phyloP scores from a whole-genome alignment of 306 rosid genomes.

The Hippophae rhamnoides region DNA sequence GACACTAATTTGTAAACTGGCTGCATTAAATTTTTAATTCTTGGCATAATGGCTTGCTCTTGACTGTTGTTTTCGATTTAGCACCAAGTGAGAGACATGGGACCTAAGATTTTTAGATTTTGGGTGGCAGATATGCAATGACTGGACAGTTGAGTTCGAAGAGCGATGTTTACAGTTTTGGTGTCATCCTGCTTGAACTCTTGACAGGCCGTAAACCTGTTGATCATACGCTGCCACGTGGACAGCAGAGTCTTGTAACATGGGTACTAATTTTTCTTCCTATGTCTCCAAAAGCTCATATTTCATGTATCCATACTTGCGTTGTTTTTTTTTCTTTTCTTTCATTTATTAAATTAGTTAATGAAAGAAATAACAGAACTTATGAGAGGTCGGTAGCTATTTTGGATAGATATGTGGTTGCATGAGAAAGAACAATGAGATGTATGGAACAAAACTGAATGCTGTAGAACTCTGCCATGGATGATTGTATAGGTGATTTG shows the following conservation, averaged over 20 bases:
- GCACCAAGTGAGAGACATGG: neutral
- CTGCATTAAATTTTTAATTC: no score
- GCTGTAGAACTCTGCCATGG: no score
- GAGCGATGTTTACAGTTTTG: slow-evolving; percentile 80
- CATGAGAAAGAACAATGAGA: no score
- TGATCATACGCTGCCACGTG: slow-evolving; percentile 73
- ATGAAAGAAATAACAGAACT: neutral
- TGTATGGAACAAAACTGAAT: no score
- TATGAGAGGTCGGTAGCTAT: no score
- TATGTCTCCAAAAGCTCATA: neutral
- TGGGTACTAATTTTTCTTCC: slow-evolving; percentile 41
- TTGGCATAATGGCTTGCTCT: no score
- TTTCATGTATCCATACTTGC: neutral
- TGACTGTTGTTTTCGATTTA: no score
- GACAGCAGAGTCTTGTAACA: slow-evolving; percentile 87
- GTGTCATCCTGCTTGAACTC: slow-evolving; percentile 66
- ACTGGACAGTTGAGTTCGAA: slow-evolving; percentile 62
- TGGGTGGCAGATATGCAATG: slow-evolving; percentile 64
- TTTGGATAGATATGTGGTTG: no score
- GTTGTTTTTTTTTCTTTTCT: neutral
- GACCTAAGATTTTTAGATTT: slow-evolving; percentile 6
- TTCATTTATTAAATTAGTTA: neutral
- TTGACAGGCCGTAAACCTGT: slow-evolving; percentile 78
- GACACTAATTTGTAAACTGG: no score
- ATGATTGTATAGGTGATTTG: neutral